Evolutionary conservation across 2,329 filamentous ascomycete species (phyloP), one percentile per base, ranked within the genome.

Genomic region (Westerdykella sp.): DNA sequence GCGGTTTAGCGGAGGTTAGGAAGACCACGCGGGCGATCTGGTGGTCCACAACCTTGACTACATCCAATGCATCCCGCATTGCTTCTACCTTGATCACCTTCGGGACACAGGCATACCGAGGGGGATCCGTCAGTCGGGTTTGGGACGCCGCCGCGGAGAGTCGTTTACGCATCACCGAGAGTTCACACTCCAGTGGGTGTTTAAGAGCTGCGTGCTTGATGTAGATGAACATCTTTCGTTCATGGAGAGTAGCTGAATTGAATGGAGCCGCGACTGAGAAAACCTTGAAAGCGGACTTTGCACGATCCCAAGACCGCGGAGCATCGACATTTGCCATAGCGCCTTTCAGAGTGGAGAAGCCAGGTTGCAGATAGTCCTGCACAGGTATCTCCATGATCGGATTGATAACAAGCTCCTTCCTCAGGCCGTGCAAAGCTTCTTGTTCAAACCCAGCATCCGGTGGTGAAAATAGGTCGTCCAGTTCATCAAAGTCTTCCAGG

Each of bases 391-490:
- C 65, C 14, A 57, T 54, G 18, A 69, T 52, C 16, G 62, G 57
- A 25, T 54, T 65, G 51, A 69, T 58, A 3, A 69, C 52, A 16
- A 69, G 44, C 41, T 69, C 67, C 42, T 67, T 68, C 28, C 63
- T 60, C 15, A 69, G 51, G 6, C 66, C 66, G 44, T 63, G 59
- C 16, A 66, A 58, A 2, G 63, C 61, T 31, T 61, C 59, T 28
- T 61, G 51, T 1, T 61, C 59, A 31, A 47, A 46, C 11, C 54
- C 56, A 12, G 50, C 48, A 23, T 66, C 60, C 39, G 58, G 56
- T 6, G 60, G 58, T 6, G 56, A 54, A 31, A 67, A 66, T 4
- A 68, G 53, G 44, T 68, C 64, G 38, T 68, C 65, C 30, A 65
- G 56, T 37, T 66, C 63, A 44, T 68, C 62, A 40, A 65, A 65